phyloP scores from a whole-genome alignment of 2,329 filamentous ascomycete genomes.

The Venturia nashicola region DNA sequence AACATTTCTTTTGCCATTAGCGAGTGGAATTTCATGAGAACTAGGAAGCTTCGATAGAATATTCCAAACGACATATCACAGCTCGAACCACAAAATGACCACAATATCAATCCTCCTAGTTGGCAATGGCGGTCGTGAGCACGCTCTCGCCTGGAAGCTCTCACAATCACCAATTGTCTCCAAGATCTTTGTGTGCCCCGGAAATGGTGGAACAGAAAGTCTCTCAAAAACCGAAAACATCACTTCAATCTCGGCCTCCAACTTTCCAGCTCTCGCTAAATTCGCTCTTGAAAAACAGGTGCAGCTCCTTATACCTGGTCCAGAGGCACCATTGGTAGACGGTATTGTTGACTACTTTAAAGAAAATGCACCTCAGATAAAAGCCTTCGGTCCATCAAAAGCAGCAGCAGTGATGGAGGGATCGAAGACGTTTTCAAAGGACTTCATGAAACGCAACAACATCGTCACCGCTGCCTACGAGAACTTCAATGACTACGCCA shows the following conservation, averaged over 20 bases:
- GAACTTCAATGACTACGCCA: slow-evolving; percentile 71
- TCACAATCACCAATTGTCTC: slow-evolving; percentile 69
- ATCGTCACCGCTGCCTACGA: slow-evolving; percentile 87
- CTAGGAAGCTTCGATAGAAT: neutral
- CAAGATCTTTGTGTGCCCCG: slow-evolving; percentile 55
- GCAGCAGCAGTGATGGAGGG: slow-evolving; percentile 85
- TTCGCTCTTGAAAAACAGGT: slow-evolving; percentile 62
- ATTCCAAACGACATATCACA: neutral
- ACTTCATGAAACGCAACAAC: slow-evolving; percentile 85
- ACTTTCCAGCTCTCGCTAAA: slow-evolving; percentile 65
- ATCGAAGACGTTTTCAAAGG: slow-evolving; percentile 93
- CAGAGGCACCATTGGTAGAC: slow-evolving; percentile 86
- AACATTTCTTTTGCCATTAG: neutral
- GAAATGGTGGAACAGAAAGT: slow-evolving; percentile 75
- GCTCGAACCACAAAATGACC: neutral
- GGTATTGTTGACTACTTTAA: slow-evolving; percentile 79
- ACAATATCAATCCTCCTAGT: slow-evolving; percentile 61
- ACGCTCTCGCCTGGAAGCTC: slow-evolving; percentile 90
- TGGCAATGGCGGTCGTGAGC: slow-evolving; percentile 88
- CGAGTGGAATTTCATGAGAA: neutral
- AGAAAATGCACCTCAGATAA: slow-evolving; percentile 43
- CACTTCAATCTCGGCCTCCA: slow-evolving; percentile 52
- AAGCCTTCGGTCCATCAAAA: slow-evolving; percentile 75
- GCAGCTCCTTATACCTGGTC: slow-evolving; percentile 79
- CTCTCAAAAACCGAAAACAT: slow-evolving; percentile 65